phyloP scores from a whole-genome alignment of 768 basidiomycete genomes.

The Pleurotus djamor region DNA sequence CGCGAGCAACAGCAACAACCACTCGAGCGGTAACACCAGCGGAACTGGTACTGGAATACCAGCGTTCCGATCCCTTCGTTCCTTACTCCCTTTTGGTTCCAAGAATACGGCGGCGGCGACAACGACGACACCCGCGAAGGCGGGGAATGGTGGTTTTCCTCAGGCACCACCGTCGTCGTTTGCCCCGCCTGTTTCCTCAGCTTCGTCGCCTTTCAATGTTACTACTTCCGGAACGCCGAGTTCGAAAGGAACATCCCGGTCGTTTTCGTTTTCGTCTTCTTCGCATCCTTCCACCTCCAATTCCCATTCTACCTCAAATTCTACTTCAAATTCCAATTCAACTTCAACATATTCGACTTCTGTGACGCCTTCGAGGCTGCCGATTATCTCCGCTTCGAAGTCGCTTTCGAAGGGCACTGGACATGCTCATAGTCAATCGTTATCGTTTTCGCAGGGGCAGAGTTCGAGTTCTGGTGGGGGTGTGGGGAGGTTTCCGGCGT shows the following conservation, averaged over 20 bases:
- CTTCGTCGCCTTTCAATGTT: no score
- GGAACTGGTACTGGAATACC: conserved; percentile 5
- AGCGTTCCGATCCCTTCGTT: conserved; percentile 61
- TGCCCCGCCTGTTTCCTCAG: no score
- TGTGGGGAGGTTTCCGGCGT: conserved; percentile 34
- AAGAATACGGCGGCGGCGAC: conserved; percentile 25
- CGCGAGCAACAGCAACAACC: not conserved
- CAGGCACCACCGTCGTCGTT: no score
- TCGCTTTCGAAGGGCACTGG: conserved; percentile 12
- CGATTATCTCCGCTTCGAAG: not conserved
- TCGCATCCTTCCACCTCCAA: no score
- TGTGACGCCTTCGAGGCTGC: not conserved
- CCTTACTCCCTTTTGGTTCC: conserved; percentile 65
- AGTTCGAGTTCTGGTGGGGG: conserved; percentile 21
- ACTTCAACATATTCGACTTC: not conserved
- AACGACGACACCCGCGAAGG: not conserved
- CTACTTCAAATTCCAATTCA: conserved; percentile 13
- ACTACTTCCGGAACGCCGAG: no score
- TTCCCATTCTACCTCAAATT: not conserved
- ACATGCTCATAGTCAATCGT: conserved; percentile 18
- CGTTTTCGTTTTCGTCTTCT: no score
- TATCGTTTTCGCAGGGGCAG: conserved; percentile 18
- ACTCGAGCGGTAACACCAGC: not conserved
- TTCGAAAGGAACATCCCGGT: no score
- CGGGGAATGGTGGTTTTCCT: no score